Evolutionary conservation across 2,329 filamentous ascomycete species (phyloP), one percentile per base, ranked within the genome.

Genomic region (Penicillium verrucosum): DNA sequence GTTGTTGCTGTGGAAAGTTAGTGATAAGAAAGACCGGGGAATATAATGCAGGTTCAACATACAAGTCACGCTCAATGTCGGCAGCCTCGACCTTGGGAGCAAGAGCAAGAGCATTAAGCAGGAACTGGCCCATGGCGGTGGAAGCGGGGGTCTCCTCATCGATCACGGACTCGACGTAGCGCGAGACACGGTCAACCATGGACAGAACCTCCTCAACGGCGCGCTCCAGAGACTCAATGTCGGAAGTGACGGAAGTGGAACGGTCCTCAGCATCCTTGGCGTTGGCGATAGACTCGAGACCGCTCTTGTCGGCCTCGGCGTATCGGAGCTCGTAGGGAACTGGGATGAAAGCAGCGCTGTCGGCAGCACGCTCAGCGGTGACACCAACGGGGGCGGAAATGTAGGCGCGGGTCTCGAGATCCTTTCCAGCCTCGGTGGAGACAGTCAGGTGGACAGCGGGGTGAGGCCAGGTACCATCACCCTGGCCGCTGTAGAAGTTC

Each of bases 371-470:
- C 81, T 99, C 94, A 59, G 92, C 86, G 68, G 92, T 97, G 65
- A 97, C 92, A 66, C 94, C 93, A 55, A 97, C 94, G 48, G 94
- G 92, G 51, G 93, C 90, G 60, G 89, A 93, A 77, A 99, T 97
- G 81, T 99, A 99, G 70, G 92, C 91, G 74, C 90, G 85, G 56
- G 92, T 90, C 77, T 93, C 89, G 66, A 97, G 90, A 67, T 94
- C 88, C 78, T 91, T 83, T 69, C 92, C 92, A 42, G 94, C 86
- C 64, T 92, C 87, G 60, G 92, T 97, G 61, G 88, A 92, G 65
- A 97, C 91, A 61, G 94, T 99, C 75, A 99, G 82, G 80, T 99
- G 94, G 48, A 99, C 89, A 64, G 94, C 93, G n/a, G 94, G 94
- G 78, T 97, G 90, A 52, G 94, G 94, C 81, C 89, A 97, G 56